These are phyloP conservation scores for Leccinum brunneo-olivaceum DNA, from an alignment of 1,284 basidiomycete genomes.

Conservation along the genomic window DNA sequence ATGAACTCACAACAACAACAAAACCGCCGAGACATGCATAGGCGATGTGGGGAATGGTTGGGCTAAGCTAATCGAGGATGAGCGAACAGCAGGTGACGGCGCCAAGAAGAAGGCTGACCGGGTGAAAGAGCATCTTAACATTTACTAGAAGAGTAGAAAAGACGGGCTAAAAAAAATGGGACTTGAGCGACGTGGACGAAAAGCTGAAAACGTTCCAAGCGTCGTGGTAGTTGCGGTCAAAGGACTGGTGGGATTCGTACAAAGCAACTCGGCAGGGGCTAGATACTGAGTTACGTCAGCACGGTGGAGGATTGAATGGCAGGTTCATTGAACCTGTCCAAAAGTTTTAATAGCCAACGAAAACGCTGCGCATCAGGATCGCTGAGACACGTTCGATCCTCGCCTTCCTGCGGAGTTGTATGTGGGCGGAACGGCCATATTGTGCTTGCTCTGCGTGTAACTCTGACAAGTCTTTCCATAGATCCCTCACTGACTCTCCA, in stretches of 20 bases:
- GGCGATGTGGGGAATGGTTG: conserved; percentile 64
- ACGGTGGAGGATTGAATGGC: neutral
- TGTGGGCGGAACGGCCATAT: neutral
- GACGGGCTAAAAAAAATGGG: neutral
- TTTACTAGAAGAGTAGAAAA: neutral
- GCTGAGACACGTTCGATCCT: conserved; percentile 9
- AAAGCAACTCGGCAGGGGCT: neutral
- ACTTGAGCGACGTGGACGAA: conserved; percentile 6
- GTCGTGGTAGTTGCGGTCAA: conserved; percentile 6
- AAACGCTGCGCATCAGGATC: neutral
- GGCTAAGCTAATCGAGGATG: conserved; percentile 49
- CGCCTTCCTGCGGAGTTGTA: conserved; percentile 10
- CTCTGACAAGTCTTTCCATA: neutral
- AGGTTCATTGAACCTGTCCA: too few species aligned
- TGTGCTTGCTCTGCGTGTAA: neutral
- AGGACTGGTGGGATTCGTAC: neutral
- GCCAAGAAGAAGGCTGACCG: conserved; percentile 15
- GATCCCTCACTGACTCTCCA: conserved; percentile 4
- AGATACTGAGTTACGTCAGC: neutral
- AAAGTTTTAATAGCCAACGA: conserved; percentile 9
- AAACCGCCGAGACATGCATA: conserved; percentile 86
- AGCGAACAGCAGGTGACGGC: neutral
- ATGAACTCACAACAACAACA: conserved; percentile 57
- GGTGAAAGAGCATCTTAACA: conserved; percentile 27
- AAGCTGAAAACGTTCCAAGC: neutral